phyloP scores from a whole-genome alignment of 2,329 filamentous ascomycete genomes.

The Neurospora crassa region DNA sequence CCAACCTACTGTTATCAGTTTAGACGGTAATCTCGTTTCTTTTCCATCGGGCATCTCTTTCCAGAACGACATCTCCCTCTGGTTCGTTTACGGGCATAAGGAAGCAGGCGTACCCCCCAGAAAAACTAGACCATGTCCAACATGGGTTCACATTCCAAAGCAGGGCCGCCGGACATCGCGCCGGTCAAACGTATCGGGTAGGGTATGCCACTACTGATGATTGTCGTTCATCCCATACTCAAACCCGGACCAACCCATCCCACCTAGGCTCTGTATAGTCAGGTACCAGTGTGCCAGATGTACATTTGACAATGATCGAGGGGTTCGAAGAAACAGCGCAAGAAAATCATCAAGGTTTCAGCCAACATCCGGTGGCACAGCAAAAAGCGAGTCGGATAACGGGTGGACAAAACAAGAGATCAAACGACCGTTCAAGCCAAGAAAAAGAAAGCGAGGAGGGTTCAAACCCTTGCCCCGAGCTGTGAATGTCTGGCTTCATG shows the following conservation, averaged over 20 bases:
- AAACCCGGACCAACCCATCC: neutral
- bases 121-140: neutral
- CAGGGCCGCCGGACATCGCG: neutral
- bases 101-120: neutral
- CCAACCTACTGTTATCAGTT: neutral
- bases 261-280: neutral
- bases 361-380: neutral
- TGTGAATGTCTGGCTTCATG: neutral
- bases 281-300: neutral
- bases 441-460: neutral
- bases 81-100: neutral
- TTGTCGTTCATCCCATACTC: neutral
- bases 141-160: neutral
- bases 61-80: neutral
- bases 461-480: neutral
- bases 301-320: neutral
- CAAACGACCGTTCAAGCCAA: neutral
- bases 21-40: neutral
- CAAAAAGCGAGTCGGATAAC: neutral
- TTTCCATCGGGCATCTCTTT: neutral
- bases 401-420: neutral
- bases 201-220: neutral
- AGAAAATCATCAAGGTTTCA: neutral
- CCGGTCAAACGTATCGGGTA: neutral
- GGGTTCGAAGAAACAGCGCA: neutral